Base-by-base conservation (phyloP, 306 rosid species). In the Oxytropis ochrocephala region DNA sequence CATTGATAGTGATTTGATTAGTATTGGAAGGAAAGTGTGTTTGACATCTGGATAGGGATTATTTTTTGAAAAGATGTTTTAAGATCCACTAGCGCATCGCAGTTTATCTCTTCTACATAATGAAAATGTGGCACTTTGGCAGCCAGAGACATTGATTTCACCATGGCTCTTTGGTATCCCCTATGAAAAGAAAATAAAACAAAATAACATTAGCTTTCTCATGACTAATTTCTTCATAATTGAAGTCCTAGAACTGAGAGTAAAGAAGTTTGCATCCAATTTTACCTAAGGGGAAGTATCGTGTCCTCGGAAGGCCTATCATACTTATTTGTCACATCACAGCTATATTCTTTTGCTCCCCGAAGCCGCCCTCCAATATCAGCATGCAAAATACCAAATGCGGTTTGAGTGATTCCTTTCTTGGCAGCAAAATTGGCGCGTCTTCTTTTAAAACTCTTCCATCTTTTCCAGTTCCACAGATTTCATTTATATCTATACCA, bases 91-190 rank as follows among this genome's bases (percentile, higher is more conserved):
- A 94, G 83, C 42, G 87, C 89, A 73, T 91, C 69, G 27, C 99
- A 94, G 39, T 79, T 85, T 65, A 94, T 88, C 78, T 88, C 99
- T 30, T 94, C 99, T 64, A 88, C 97, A 58, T 81, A 94, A 74
- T 94, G 90, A 72, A 94, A 94, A 80, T 94, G 97, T 32, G 92
- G 99, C 75, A 94, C 97, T 83, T 85, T 85, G 55, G 96, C 96
- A 66, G 99, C 90, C 69, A 85, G 50, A 67, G 91, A 74, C 99
- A 94, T 91, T 57, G 99, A 84, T 68, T 82, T 85, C 35, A 91
- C 88, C 97, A 88, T 94, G 65, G 84, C 83, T 62, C 95, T 91
- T 75, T 85, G 99, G 69, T 78, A 94, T 53, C 99, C 99, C 86
- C 97, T 94, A 82, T 39, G 80, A 72, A 69, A 69, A 33, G 35